Evolutionary conservation across 371 early-diverging fungal genomes (phyloP).

Genomic region (Mucor lusitanicus): DNA sequence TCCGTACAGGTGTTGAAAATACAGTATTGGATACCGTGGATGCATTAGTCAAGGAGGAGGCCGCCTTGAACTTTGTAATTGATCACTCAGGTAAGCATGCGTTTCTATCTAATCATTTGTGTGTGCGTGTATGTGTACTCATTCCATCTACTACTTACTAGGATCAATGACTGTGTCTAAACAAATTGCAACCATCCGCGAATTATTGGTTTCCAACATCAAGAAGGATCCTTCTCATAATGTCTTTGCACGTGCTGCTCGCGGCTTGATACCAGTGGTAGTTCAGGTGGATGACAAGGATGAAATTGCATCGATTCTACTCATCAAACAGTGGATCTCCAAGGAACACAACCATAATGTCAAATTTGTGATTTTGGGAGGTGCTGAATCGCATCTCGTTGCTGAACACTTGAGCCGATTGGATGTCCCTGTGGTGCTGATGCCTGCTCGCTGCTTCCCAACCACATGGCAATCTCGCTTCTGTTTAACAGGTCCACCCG

Average conservation of each 20-base stretch:
- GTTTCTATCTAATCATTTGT: no score
- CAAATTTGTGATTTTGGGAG: slow-evolving; percentile 62
- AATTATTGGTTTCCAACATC: slow-evolving; percentile 33
- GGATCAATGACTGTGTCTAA: slow-evolving; percentile 55
- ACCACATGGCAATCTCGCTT: slow-evolving; percentile 62
- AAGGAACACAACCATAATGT: slow-evolving; percentile 22
- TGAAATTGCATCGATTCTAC: slow-evolving; percentile 64
- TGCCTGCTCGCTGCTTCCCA: slow-evolving; percentile 72
- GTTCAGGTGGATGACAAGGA: slow-evolving; percentile 68
- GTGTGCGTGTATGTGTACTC: no score
- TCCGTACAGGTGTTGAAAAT: slow-evolving; percentile 53
- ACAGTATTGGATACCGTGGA: slow-evolving; percentile 46
- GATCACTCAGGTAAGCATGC: slow-evolving; percentile 31
- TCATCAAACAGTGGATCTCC: slow-evolving; percentile 50
- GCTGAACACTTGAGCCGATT: slow-evolving; percentile 58
- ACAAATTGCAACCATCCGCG: slow-evolving; percentile 67
- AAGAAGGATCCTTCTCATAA: slow-evolving; percentile 25
- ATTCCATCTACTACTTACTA: background rate
- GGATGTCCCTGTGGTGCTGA: slow-evolving; percentile 66
- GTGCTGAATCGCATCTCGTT: slow-evolving; percentile 73
- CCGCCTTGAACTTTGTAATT: slow-evolving; percentile 61
- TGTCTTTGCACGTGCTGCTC: slow-evolving; percentile 52
- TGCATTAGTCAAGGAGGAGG: slow-evolving; percentile 59
- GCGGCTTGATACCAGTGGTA: slow-evolving; percentile 69
- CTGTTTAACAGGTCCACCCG: slow-evolving; percentile 64